Evolutionary conservation across 2,329 filamentous ascomycete species (phyloP).

Genomic region (Verticillium klebahnii): DNA sequence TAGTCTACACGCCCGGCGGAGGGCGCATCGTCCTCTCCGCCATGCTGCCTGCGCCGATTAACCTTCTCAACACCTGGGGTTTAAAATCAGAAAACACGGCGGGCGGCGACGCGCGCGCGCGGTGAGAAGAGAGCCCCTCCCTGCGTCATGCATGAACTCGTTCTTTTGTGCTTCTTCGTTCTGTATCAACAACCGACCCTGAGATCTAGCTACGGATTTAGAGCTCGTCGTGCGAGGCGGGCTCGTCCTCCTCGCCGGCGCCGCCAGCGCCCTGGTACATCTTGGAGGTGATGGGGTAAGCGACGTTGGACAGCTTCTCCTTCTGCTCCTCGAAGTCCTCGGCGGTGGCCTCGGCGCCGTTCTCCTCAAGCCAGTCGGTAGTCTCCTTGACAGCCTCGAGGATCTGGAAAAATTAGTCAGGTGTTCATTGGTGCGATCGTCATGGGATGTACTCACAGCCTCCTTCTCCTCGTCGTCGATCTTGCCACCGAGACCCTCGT

Average conservation of each 20-base stretch:
- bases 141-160: constrained; percentile 10
- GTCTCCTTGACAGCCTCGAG: constrained; percentile 96
- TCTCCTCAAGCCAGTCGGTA: constrained; percentile 95
- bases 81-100: constrained; percentile 8
- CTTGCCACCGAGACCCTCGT: constrained; percentile 96
- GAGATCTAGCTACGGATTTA: constrained; percentile 40
- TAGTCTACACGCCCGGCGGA: constrained; percentile 12
- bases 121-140: neutral
- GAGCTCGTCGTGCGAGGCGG: constrained; percentile 69
- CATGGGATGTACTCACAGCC: constrained; percentile 55
- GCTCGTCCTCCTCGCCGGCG: constrained; percentile 64
- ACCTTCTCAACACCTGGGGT: constrained; percentile 10
- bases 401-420: constrained; percentile 44
- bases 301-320: constrained; percentile 95
- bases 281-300: constrained; percentile 99
- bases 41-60: constrained; percentile 14
- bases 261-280: constrained; percentile 69
- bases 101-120: neutral
- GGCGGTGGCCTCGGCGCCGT: constrained; percentile 74
- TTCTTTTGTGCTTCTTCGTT: constrained; percentile 6
- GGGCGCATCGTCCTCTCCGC: constrained; percentile 5
- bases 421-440: neutral
- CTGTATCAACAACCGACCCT: neutral
- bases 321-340: constrained; percentile 99
- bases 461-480: constrained; percentile 99